phyloP scores from a whole-genome alignment of 2,329 filamentous ascomycete genomes.

The Graphiopsis chlorocephala region DNA sequence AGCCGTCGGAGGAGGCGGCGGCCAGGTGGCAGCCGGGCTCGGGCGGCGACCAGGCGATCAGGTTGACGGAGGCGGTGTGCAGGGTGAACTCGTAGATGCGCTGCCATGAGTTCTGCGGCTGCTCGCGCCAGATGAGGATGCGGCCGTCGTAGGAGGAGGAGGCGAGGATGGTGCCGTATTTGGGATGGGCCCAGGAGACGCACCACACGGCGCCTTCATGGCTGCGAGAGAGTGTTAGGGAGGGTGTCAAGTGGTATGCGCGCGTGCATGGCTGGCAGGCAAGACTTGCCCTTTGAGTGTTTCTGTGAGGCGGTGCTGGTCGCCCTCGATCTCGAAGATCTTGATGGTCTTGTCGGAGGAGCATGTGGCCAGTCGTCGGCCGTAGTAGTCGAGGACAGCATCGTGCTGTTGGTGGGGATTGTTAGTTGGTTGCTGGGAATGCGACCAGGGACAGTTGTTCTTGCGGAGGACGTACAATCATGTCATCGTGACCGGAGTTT shows the following conservation, averaged over 20 bases:
- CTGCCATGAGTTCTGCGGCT: conserved; percentile 55
- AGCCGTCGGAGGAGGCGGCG: conserved; percentile 89
- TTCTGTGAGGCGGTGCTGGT: conserved; percentile 83
- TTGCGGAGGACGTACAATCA: conserved; percentile 75
- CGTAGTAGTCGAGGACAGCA: conserved; percentile 98
- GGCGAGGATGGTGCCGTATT: conserved; percentile 96
- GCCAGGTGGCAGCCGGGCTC: conserved; percentile 93
- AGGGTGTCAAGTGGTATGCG: neutral
- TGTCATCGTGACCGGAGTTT: conserved; percentile 92
- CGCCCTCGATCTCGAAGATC: conserved; percentile 96
- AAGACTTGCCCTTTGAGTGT: conserved; percentile 84
- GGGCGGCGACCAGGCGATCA: conserved; percentile 95
- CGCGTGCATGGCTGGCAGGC: neutral
- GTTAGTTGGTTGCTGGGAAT: conserved; percentile 21
- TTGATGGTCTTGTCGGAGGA: conserved; percentile 98
- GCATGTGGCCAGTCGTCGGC: conserved; percentile 90
- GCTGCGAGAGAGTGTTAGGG: conserved; percentile 36
- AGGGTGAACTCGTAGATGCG: conserved; percentile 89
- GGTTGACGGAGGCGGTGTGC: conserved; percentile 95
- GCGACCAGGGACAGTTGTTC: conserved; percentile 6
- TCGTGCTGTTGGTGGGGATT: conserved; percentile 68
- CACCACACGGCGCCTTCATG: conserved; percentile 98
- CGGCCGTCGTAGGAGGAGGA: conserved; percentile 96
- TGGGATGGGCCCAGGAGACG: conserved; percentile 96
- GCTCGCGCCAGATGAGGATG: conserved; percentile 97